Evolutionary conservation across 2,329 filamentous ascomycete genomes (phyloP).

Genomic region (Scortechinia acanthostroma): DNA sequence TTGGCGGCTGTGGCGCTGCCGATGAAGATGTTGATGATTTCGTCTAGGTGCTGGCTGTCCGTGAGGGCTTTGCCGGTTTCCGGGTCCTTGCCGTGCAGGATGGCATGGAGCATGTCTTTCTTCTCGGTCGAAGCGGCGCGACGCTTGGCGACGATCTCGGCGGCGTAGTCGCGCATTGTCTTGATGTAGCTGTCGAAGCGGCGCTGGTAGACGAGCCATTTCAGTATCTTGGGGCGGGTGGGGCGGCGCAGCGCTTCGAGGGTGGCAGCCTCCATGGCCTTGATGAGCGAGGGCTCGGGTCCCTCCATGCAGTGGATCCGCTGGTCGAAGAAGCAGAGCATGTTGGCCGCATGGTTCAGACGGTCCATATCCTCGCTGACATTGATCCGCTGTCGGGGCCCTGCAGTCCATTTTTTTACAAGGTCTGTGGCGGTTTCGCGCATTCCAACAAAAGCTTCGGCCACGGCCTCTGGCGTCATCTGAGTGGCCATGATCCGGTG

Average conservation of each 20-base stretch:
- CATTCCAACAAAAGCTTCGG: not conserved
- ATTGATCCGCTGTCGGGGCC: conserved; percentile 11
- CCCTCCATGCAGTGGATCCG: not conserved
- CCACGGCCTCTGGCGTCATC: not conserved
- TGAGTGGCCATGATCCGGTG: not conserved
- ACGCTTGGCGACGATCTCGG: conserved; percentile 47
- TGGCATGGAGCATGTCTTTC: conserved; percentile 52
- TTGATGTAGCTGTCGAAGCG: conserved; percentile 46
- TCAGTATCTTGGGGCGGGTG: conserved; percentile 39
- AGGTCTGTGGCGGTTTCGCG: not conserved
- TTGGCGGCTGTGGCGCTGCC: conserved; percentile 41
- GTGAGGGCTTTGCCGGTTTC: conserved; percentile 49
- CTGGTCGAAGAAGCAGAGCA: not conserved
- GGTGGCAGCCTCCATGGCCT: conserved; percentile 45
- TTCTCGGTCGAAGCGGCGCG: conserved; percentile 37
- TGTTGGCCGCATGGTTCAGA: conserved; percentile 19
- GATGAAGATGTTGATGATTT: conserved; percentile 63
- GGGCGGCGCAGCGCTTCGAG: conserved; percentile 47
- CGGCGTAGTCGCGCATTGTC: conserved; percentile 43
- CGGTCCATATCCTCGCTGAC: conserved; percentile 34
- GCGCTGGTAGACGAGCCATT: conserved; percentile 38
- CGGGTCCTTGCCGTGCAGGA: conserved; percentile 51
- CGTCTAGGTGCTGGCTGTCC: conserved; percentile 56
- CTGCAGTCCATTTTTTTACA: not conserved
- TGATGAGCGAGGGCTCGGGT: conserved; percentile 13